phyloP scores from a whole-genome alignment of 768 basidiomycete genomes.

The Agrocybe chaxingu region DNA sequence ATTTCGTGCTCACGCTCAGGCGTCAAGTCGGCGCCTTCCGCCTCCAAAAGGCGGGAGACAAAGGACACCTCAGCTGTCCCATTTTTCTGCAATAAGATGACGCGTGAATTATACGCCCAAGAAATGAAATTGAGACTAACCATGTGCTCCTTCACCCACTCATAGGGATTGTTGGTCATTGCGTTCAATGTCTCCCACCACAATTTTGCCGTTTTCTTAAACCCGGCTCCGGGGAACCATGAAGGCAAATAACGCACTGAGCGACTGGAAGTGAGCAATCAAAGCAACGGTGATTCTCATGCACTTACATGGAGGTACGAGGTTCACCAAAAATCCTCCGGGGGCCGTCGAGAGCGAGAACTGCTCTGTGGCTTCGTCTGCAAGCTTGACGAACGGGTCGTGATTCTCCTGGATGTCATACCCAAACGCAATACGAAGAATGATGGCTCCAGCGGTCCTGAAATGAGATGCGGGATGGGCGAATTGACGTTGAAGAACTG shows the following conservation, averaged over 20 bases:
- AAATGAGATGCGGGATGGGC: no score
- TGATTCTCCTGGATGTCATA: slow-evolving; percentile 35
- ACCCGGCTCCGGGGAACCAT: slow-evolving; percentile 60
- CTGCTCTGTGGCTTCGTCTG: slow-evolving; percentile 34
- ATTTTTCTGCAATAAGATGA: slow-evolving; percentile 14
- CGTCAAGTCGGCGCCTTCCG: slow-evolving; percentile 22
- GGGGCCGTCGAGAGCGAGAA: slow-evolving; percentile 39
- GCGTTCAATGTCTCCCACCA: slow-evolving; percentile 40
- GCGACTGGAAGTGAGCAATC: not conserved
- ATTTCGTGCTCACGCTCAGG: slow-evolving; percentile 32
- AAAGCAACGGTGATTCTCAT: not conserved
- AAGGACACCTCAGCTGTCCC: slow-evolving; percentile 34
- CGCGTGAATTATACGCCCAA: not conserved
- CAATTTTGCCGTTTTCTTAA: slow-evolving; percentile 43
- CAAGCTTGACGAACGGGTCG: slow-evolving; percentile 37
- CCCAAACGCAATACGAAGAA: slow-evolving; percentile 42
- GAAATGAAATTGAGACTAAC: slow-evolving; percentile 22
- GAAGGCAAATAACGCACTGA: slow-evolving; percentile 44
- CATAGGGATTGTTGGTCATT: slow-evolving; percentile 45
- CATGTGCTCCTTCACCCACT: slow-evolving; percentile 42
- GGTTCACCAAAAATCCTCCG: slow-evolving; percentile 44
- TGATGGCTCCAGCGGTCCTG: slow-evolving; percentile 42
- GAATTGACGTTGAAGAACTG: not conserved
- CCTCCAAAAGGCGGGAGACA: slow-evolving; percentile 26
- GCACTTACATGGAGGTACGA: slow-evolving; percentile 41